Evolutionary conservation across 495 filamentous ascomycete genomes (phyloP).

Genomic region (Paragyromitra xinjiangensis): DNA sequence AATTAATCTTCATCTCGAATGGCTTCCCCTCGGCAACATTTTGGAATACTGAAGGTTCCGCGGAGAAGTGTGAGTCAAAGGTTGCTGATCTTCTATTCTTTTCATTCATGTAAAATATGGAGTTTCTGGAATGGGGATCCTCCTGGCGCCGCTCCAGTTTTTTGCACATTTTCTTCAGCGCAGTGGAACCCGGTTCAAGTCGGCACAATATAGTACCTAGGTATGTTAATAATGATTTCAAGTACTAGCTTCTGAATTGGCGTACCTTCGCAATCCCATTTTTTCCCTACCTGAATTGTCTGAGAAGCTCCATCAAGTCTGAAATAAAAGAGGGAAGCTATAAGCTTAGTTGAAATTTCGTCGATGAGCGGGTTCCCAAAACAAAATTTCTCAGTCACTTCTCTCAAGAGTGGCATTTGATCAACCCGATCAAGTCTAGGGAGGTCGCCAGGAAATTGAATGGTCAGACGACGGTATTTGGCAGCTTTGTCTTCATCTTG

Average conservation of each 20-base stretch:
- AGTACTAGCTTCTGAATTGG: not conserved
- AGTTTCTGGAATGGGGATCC: not conserved
- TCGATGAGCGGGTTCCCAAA: slow-evolving; percentile 29
- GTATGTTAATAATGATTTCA: not conserved
- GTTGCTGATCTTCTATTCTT: slow-evolving; percentile 29
- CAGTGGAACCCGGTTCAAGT: slow-evolving; percentile 38
- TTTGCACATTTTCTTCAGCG: slow-evolving; percentile 36
- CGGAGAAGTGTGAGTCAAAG: slow-evolving; percentile 23
- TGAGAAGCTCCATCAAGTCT: slow-evolving; percentile 34
- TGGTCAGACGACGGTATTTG: slow-evolving; percentile 51
- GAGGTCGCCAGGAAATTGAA: slow-evolving; percentile 49
- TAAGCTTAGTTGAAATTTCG: slow-evolving; percentile 50
- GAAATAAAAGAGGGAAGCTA: slow-evolving; percentile 57
- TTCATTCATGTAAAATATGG: slow-evolving; percentile 43
- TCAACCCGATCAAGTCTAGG: slow-evolving; percentile 57
- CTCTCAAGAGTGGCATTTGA: slow-evolving; percentile 29
- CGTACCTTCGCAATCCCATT: slow-evolving; percentile 45
- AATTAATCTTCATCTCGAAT: slow-evolving; percentile 41
- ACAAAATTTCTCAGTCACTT: slow-evolving; percentile 42
- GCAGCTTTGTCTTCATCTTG: slow-evolving; percentile 41
- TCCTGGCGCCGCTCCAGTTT: slow-evolving; percentile 30
- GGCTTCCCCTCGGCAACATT: slow-evolving; percentile 30
- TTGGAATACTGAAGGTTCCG: slow-evolving; percentile 20
- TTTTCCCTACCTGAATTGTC: slow-evolving; percentile 12
- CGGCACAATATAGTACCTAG: slow-evolving; percentile 42